phyloP scores from a whole-genome alignment of 2,329 filamentous ascomycete species.

The Colletotrichum echinochloae region DNA sequence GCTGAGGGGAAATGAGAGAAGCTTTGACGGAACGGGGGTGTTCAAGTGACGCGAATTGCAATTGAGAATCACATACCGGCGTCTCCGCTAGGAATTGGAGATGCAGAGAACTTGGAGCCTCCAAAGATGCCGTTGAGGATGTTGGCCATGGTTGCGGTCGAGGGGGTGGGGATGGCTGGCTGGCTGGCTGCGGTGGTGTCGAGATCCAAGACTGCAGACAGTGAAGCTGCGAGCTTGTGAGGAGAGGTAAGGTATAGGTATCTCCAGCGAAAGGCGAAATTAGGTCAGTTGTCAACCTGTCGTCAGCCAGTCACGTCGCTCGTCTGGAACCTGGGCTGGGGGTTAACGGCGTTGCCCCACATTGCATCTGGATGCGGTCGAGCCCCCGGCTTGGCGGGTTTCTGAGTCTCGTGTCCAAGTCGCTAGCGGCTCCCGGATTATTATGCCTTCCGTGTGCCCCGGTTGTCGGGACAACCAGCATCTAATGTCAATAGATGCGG shows the following conservation, averaged over 20 bases:
- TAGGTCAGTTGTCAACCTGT: conserved; percentile 36
- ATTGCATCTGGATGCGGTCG: conserved; percentile 28
- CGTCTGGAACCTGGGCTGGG: conserved; percentile 40
- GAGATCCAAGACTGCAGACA: conserved; percentile 39
- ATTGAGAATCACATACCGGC: conserved; percentile 65
- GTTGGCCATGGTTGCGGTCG: conserved; percentile 62
- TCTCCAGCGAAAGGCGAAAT: conserved; percentile 36
- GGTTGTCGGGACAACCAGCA: conserved; percentile 30
- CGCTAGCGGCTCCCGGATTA: conserved; percentile 21
- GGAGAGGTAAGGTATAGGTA: conserved; percentile 39
- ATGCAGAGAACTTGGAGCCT: conserved; percentile 70
- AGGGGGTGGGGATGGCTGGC: conserved; percentile 26
- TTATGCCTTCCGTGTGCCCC: conserved; percentile 2
- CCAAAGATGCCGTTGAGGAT: conserved; percentile 78
- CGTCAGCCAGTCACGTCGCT: conserved; percentile 36
- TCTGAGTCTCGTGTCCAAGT: conserved; percentile 14
- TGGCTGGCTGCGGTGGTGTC: conserved; percentile 42
- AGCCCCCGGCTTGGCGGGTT: conserved; percentile 19
- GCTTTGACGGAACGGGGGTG: conserved; percentile 21
- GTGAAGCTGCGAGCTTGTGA: conserved; percentile 39
- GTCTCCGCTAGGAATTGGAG: conserved; percentile 65
- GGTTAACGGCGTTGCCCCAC: conserved; percentile 30
- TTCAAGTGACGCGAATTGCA: conserved; percentile 25
- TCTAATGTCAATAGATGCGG: conserved; percentile 32
- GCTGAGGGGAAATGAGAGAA: conserved; percentile 33